Base-by-base conservation (phyloP, 441 rosid species). In the Pelargonium cotyledonis region DNA sequence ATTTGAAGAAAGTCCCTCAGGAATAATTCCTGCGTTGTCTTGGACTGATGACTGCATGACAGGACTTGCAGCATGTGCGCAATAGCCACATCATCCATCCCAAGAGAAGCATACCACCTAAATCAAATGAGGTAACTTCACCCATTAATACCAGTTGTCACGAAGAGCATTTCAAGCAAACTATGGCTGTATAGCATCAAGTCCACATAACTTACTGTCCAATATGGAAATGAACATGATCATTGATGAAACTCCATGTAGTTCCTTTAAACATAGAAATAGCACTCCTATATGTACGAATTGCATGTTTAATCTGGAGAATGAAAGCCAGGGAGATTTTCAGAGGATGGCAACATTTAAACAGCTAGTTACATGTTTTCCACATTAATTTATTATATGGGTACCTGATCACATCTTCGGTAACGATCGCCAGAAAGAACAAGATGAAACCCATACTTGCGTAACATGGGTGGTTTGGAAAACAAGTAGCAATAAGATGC, bases 401-500 rank as follows among this genome's bases (percentile, higher is more conserved):
- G 55, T 86, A 95, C 99, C 98, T 95, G 98, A 79, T 91, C 97
- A 87, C 95, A 88, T 73, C 81, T 92, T 85, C 81, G 91, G 73
- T 95, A 95, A 66, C 84, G 96, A 74, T 92, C 97, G 19, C 99
- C 99, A 65, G 99, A 88, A 80, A 95, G 98, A 80, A 95, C 89
- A 74, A 92, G 90, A 88, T 92, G 98, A 84, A 92, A 92, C 65
- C 99, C 99, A 84, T 88, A 92, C 81, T 92, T 95, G 81, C 92
- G 90, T 75, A 92, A 73, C 99, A 95, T 92, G 65, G 92, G 81
- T 67, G 97, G 99, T 79, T 81, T 83, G 60, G 96, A 87, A 71
- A 90, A 81, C 83, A 95, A 79, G 82, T 87, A 95, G 82, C 99
- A 95, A 77, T 92, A 92, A 70, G 99, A 90, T 79, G 97, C 96